phyloP scores from a whole-genome alignment of 176 grass and related monocot genomes.

The Poa annua region DNA sequence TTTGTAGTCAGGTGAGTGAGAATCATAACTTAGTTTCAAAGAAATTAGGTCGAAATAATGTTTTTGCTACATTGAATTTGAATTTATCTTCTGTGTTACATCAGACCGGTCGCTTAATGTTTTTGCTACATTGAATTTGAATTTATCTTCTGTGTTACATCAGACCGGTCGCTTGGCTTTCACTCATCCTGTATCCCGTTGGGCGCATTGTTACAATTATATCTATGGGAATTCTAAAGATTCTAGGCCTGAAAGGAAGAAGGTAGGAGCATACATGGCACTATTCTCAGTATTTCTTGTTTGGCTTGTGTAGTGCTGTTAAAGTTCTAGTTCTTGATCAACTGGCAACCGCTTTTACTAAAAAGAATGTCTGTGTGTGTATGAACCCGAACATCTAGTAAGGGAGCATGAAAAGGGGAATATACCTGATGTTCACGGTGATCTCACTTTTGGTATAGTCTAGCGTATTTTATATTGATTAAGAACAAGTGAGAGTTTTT shows the following conservation, averaged over 20 bases:
- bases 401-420: neutral
- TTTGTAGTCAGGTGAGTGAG: slow-evolving; percentile 92
- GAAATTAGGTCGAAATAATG: neutral
- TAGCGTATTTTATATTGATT: neutral
- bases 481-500: neutral
- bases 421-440: slow-evolving; percentile 5
- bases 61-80: slow-evolving; percentile 27
- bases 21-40: slow-evolving; percentile 19
- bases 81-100: slow-evolving; percentile 57
- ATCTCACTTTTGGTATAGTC: neutral
- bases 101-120: slow-evolving; percentile 81
- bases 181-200: slow-evolving; percentile 90
- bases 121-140: slow-evolving; percentile 37
- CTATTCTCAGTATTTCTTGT: slow-evolving; percentile 35
- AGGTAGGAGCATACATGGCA: slow-evolving; percentile 54
- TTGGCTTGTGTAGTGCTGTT: slow-evolving; percentile 21
- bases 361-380: neutral
- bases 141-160: too few relatives aligned
- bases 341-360: neutral
- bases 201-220: slow-evolving; percentile 87
- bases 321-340: slow-evolving; percentile 30
- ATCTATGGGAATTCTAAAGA: slow-evolving; percentile 96
- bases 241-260: slow-evolving; percentile 93
- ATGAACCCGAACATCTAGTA: neutral
- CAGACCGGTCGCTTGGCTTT: slow-evolving; percentile 98